A percentile compares a stretch with the other conserved stretches of the same genome.
These are phyloP conservation scores for Geotrichum cucujoidarum DNA, from an alignment of 1,139 yeast species.

Conservation along the genomic window DNA sequence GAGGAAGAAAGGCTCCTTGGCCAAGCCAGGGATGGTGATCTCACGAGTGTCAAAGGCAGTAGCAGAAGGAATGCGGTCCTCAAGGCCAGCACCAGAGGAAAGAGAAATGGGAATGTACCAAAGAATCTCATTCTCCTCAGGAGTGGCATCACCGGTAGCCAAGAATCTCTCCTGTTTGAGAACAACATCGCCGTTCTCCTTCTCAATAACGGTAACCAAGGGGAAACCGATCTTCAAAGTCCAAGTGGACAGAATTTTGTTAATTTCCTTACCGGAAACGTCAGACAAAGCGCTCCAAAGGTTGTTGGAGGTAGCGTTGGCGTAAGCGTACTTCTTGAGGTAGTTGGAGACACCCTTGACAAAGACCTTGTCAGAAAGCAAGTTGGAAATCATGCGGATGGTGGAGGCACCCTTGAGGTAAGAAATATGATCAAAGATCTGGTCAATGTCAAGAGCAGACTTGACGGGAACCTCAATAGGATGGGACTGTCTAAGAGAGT, in stretches of 20 bases:
- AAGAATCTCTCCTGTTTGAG: conserved; percentile 66
- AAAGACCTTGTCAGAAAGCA: conserved; percentile 61
- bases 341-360: conserved; percentile 67
- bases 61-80: conserved; percentile 21
- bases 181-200: conserved; percentile 34
- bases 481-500: conserved; percentile 68
- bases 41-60: conserved; percentile 27
- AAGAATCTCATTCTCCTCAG: conserved; percentile 62
- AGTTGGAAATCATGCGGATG: conserved; percentile 64
- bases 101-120: conserved; percentile 76
- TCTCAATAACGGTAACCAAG: conserved; percentile 45
- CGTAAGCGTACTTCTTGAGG: conserved; percentile 51
- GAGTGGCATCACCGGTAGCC: conserved; percentile 70
- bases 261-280: conserved; percentile 52
- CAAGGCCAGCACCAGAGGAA: conserved; percentile 36
- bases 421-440: conserved; percentile 72
- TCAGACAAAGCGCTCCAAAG: conserved; percentile 56
- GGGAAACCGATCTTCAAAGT: conserved; percentile 64
- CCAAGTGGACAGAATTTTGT: conserved; percentile 54
- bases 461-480: conserved; percentile 74
- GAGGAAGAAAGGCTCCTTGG: conserved; percentile 53
- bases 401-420: conserved; percentile 74
- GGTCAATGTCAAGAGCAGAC: conserved; percentile 70
- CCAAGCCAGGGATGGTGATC: conserved; percentile 28
- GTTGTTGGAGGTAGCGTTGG: conserved; percentile 58